phyloP scores from a whole-genome alignment of 176 grass and related monocot species.

The Leersia perrieri region DNA sequence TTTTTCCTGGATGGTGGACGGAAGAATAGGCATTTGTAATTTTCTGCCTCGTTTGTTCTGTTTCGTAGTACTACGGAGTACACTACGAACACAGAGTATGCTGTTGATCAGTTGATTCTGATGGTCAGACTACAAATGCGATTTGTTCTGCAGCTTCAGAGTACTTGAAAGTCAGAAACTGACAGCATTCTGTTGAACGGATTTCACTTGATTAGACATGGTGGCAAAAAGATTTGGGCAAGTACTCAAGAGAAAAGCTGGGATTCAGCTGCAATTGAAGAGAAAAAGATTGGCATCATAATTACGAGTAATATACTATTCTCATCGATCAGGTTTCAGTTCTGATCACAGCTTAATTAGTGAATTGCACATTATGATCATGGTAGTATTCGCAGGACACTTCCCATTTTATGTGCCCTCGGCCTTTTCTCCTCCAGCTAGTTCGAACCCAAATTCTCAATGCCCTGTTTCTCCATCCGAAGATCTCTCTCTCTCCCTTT shows the following conservation, averaged over 20 bases:
- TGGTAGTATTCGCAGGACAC: background rate
- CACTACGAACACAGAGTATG: background rate
- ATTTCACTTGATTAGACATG: background rate
- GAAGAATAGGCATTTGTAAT: background rate
- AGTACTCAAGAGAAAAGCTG: background rate
- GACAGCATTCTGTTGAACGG: background rate
- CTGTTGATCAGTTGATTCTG: background rate
- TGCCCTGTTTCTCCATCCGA: background rate
- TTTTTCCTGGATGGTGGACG: background rate
- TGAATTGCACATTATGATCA: background rate
- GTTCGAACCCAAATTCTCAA: background rate
- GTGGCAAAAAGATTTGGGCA: background rate
- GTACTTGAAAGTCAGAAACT: background rate
- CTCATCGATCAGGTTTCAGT: conserved; percentile 14
- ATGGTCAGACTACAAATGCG: background rate
- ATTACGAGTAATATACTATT: background rate
- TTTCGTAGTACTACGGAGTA: too few species aligned
- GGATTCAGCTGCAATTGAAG: background rate
- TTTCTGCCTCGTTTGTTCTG: background rate
- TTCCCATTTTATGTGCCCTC: background rate
- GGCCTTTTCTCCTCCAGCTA: background rate
- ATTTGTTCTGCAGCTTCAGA: background rate
- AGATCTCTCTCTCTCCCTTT: background rate
- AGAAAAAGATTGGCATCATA: background rate
- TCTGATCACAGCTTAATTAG: conserved; percentile 24